Base-by-base conservation (phyloP, 2,329 filamentous ascomycete species). In the Epichloe uncinata region DNA sequence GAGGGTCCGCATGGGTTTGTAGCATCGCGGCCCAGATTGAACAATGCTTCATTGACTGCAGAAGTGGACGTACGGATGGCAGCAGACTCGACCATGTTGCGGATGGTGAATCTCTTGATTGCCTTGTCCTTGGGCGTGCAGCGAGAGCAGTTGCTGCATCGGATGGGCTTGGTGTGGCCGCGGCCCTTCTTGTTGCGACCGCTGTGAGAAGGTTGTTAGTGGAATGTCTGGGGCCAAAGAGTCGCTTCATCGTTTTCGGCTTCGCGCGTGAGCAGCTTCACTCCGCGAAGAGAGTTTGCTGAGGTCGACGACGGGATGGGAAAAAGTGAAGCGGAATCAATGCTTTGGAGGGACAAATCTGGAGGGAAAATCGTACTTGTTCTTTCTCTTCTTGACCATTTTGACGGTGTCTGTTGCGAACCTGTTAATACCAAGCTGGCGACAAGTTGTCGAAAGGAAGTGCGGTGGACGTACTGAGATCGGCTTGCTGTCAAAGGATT, bases 21-120 rank as follows among this genome's bases (percentile, higher is more conserved):
- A 26, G 5, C 12, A 12, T n/a, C 22, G 15, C 18, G 36, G n/a
- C 3, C 11, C 8, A 16, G 42, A 35, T 34, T 44, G 40, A 35
- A 13, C 13, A 9, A 37, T 5, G 20, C 12, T 13, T 15, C 16
- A 35, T 34, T 12, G 4, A 16, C 9, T 44, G 15, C 13, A 2
- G 20, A n/a, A 20, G 34, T 18, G 45, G 40, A 87, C 90, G 68
- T 90, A 97, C 94, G 93, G 73, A 98, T 97, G 69, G 93, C 93
- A 69, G 94, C 93, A 68, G 90, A 96, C 79, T 98, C 93, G 63
- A 98, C 93, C 93, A 98, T 98, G 86, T 98, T 97, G 74, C 93
- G 86, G 82, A 98, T 81, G 78, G 93, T 98, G 82, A 98, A 98
- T 78, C 93, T 84, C 89, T 98, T 98, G 83, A 98, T 97, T 64